These are phyloP conservation scores for Trebouxiophyceae sp. DNA, from an alignment of 163 green algal genomes.

Conservation along the genomic window DNA sequence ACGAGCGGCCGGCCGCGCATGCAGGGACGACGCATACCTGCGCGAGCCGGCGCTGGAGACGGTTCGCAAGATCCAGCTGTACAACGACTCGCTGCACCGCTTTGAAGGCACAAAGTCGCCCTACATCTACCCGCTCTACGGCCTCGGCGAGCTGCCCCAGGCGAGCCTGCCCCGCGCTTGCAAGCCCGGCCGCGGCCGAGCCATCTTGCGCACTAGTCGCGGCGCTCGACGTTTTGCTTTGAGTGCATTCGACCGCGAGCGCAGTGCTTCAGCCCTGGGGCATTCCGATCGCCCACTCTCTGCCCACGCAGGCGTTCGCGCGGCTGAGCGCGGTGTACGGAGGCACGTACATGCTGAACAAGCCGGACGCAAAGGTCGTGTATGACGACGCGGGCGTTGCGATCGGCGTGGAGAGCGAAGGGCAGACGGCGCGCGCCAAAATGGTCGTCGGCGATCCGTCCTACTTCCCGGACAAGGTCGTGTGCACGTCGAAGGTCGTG, in stretches of 20 bases:
- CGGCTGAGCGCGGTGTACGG: conserved; percentile 93
- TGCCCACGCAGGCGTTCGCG: conserved; percentile 89
- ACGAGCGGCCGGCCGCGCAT: background rate
- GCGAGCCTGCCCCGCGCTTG: no score
- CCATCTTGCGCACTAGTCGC: no score
- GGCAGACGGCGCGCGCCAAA: conserved; percentile 62
- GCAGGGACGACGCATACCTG: conserved; percentile 68
- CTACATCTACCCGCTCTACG: conserved; percentile 99
- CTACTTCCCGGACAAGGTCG: conserved; percentile 86
- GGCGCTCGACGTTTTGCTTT: no score
- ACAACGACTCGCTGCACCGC: conserved; percentile 89
- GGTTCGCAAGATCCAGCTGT: conserved; percentile 89
- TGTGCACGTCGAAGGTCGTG: conserved; percentile 63
- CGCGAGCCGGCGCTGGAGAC: conserved; percentile 53
- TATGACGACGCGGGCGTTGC: conserved; percentile 28
- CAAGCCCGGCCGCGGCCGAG: no score
- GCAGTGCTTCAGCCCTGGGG: no score
- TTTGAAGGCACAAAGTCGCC: conserved; percentile 86
- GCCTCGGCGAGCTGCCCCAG: conserved; percentile 95
- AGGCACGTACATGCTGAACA: conserved; percentile 98
- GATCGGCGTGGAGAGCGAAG: conserved; percentile 85
- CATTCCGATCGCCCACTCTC: no score
- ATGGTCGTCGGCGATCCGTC: conserved; percentile 84
- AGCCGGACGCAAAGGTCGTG: conserved; percentile 76
- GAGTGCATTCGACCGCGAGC: no score